Base-by-base conservation (phyloP, 2,329 filamentous ascomycete species). In the Pseudogymnoascus sp. region DNA sequence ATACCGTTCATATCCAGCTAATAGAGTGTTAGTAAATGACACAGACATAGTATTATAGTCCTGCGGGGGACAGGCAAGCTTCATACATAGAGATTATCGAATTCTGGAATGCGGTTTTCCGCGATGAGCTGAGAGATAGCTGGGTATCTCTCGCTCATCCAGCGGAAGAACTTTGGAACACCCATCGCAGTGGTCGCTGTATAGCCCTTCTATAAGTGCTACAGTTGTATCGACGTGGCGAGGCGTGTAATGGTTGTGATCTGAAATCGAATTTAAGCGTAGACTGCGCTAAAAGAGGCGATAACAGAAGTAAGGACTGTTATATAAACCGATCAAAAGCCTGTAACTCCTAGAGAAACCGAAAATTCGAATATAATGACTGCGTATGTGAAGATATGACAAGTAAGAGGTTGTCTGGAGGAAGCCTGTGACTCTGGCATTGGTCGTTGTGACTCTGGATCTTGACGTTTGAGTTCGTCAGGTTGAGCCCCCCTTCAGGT, bases 121-220 rank as follows among this genome's bases (percentile, higher is more conserved):
- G 93, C 92, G 74, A 99, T 99, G 71, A 99, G 82, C 81, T 97
- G 93, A 61, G 94, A 99, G 76, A 99, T 99, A 66, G 94, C 87
- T 63, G 94, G 94, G 84, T 99, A 99, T 71, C 95, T 89, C 84
- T 99, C 95, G 65, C 92, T 97, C 82, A 99, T 89, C 94, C 95
- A 99, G 84, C 94, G 68, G 68, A 74, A 73, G 65, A 72, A 76
- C 40, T 75, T 76, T 35, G 81, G 81, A 69, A 91, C 87, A 84
- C 87, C 72, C 72, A 74, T 74, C 47, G 28, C 50, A 56, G 25
- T 28, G 50, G 50, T 56, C 50, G 50, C 50, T 56, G 8, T 56
- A 56, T 56, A 56, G 28, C 50, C n/a, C 50, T 56, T 56, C 50
- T 56, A 56, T 56, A 33, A 18, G 28, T 56, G 50, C 28, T 56